phyloP scores from a whole-genome alignment of 106 monocot genomes.

The Platanthera zijinensis region DNA sequence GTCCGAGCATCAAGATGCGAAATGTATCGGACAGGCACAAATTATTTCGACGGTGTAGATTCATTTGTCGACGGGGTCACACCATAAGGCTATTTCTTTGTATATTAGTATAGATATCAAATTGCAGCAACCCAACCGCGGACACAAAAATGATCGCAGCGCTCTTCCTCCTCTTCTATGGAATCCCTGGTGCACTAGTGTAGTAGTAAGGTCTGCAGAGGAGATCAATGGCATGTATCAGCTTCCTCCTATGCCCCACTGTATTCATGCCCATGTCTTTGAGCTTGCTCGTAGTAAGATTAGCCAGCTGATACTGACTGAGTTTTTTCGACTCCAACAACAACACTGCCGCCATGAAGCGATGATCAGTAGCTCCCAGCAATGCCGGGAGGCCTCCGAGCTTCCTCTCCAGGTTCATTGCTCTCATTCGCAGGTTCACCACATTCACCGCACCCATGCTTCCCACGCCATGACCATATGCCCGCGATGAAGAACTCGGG shows the following conservation, averaged over 20 bases:
- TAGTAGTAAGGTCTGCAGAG: conserved; percentile 36
- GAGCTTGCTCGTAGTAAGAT: conserved; percentile 53
- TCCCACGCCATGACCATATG: background rate
- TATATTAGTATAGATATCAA: too few relatives aligned
- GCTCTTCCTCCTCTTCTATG: too few relatives aligned
- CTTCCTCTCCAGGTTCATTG: conserved; percentile 35
- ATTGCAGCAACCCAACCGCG: too few relatives aligned
- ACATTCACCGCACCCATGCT: conserved; percentile 22
- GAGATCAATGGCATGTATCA: conserved; percentile 56
- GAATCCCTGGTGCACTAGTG: too few relatives aligned
- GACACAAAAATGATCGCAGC: too few relatives aligned
- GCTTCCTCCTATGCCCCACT: conserved; percentile 76
- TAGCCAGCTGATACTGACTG: conserved; percentile 37
- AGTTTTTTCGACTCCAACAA: conserved; percentile 46
- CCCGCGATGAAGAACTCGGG: background rate
- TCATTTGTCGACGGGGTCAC: too few relatives aligned
- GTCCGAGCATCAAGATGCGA: too few relatives aligned
- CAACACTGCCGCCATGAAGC: conserved; percentile 26
- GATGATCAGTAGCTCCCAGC: conserved; percentile 11
- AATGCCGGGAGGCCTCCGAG: conserved; percentile 24
- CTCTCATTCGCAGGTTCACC: conserved; percentile 29
- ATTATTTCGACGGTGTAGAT: too few relatives aligned
- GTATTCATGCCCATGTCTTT: conserved; percentile 62
- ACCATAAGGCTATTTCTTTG: too few relatives aligned
- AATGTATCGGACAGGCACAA: too few relatives aligned